Percentiles rank a stretch among this genome's conserved stretches.
phyloP scores from a whole-genome alignment of 768 basidiomycete genomes.

The Podaxis rugospora region DNA sequence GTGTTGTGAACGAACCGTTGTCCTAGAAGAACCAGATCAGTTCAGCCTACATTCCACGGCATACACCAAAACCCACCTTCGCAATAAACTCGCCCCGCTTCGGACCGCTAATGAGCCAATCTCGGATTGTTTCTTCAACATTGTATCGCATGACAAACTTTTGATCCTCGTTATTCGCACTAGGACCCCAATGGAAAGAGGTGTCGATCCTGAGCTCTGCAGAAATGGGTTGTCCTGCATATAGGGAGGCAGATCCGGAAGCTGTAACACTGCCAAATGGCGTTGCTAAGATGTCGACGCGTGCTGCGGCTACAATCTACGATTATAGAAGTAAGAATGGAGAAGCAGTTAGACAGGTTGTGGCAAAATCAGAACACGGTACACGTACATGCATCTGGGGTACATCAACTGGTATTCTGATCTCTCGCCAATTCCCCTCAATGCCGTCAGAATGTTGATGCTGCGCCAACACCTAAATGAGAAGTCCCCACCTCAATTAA shows the following conservation, averaged over 20 bases:
- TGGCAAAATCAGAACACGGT: background rate
- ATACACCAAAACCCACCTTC: slow-evolving; percentile 41
- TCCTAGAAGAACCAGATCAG: slow-evolving; percentile 41
- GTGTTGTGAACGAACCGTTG: slow-evolving; percentile 49
- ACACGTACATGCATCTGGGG: slow-evolving; percentile 71
- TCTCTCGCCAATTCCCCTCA: slow-evolving; percentile 60
- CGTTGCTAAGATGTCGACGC: slow-evolving; percentile 43
- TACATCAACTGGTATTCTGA: slow-evolving; percentile 82
- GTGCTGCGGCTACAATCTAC: slow-evolving; percentile 67
- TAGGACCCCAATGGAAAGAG: slow-evolving; percentile 73
- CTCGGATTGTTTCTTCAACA: slow-evolving; percentile 72
- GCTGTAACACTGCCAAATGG: slow-evolving; percentile 32
- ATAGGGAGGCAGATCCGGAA: slow-evolving; percentile 40
- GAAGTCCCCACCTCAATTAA: background rate
- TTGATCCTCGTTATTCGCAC: slow-evolving; percentile 31
- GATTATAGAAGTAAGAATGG: slow-evolving; percentile 10
- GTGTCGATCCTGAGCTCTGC: slow-evolving; percentile 63
- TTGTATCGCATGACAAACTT: slow-evolving; percentile 71
- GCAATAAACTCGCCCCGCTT: slow-evolving; percentile 84
- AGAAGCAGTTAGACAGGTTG: slow-evolving; percentile 8
- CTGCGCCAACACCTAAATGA: slow-evolving; percentile 34
- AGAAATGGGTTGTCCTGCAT: slow-evolving; percentile 86
- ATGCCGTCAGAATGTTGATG: slow-evolving; percentile 37
- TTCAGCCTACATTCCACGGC: slow-evolving; percentile 4
- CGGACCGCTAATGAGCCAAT: slow-evolving; percentile 87